These are phyloP conservation scores for Marchantia paleacea DNA, from an alignment of 225 moss, liverwort and hornwort genomes.

Conservation along the genomic window DNA sequence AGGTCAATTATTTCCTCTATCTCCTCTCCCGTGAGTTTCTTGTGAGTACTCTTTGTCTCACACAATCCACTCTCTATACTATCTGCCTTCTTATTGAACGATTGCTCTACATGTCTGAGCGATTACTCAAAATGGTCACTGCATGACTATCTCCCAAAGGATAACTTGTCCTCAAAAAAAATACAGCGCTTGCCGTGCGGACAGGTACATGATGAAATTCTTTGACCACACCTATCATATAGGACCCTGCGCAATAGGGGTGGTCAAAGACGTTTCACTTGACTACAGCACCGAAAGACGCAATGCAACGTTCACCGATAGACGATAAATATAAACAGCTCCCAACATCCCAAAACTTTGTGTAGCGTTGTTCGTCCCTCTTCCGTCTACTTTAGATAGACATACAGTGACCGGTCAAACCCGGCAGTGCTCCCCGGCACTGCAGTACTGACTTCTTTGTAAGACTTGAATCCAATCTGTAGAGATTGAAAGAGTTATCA, in stretches of 20 bases:
- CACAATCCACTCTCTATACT: not conserved
- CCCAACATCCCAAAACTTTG: not conserved
- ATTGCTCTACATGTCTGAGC: not conserved
- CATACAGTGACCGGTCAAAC: slow-evolving; percentile 66
- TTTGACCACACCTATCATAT: not conserved
- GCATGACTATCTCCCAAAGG: not conserved
- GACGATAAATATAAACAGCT: not conserved
- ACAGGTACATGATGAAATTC: not conserved
- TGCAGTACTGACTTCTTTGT: slow-evolving; percentile 51
- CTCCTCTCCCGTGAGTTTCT: not conserved
- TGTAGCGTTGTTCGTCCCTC: not conserved
- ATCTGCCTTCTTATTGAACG: not conserved
- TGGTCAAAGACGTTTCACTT: no score
- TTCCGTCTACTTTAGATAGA: slow-evolving; percentile 56
- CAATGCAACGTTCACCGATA: not conserved
- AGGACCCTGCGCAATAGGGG: not conserved
- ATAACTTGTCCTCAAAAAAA: not conserved
- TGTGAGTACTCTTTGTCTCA: not conserved
- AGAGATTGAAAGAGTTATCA: not conserved
- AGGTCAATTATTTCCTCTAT: not conserved
- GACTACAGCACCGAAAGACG: no score
- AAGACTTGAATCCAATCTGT: slow-evolving; percentile 92
- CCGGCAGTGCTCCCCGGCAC: slow-evolving; percentile 67
- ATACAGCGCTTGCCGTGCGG: not conserved
- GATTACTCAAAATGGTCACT: not conserved